phyloP scores from a whole-genome alignment of 768 basidiomycete genomes.

The Scleroderma citrinum region DNA sequence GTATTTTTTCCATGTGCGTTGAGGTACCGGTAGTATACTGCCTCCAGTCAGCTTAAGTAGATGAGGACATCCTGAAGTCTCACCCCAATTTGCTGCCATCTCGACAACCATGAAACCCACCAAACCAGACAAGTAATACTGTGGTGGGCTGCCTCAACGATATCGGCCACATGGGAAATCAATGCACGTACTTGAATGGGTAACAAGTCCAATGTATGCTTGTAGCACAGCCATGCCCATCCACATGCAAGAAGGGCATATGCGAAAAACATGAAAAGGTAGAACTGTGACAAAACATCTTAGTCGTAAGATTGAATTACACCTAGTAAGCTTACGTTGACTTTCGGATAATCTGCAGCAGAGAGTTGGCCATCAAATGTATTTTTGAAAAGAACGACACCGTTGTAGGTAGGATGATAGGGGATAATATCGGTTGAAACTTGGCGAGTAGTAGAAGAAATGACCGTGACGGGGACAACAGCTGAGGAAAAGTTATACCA shows the following conservation, averaged over 20 bases:
- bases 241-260: slow-evolving; percentile 61
- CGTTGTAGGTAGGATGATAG: slow-evolving; percentile 78
- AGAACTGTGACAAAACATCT: slow-evolving; percentile 53
- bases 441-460: slow-evolving; percentile 34
- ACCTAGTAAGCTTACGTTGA: slow-evolving; percentile 59
- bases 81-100: slow-evolving; percentile 90
- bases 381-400: slow-evolving; percentile 81
- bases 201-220: slow-evolving; percentile 74
- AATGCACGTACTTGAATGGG: slow-evolving; percentile 69
- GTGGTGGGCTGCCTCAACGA: slow-evolving; percentile 1
- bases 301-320: background rate
- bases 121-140: slow-evolving; percentile 91
- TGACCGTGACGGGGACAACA: slow-evolving; percentile 83
- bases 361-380: slow-evolving; percentile 83
- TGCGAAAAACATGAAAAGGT: slow-evolving; percentile 75
- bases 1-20: slow-evolving; percentile 80
- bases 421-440: slow-evolving; percentile 43
- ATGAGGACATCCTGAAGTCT: slow-evolving; percentile 13
- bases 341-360: slow-evolving; percentile 95
- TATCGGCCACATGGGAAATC: background rate
- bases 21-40: slow-evolving; percentile 91
- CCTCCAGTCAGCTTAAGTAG: background rate
- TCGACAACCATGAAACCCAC: slow-evolving; percentile 85
- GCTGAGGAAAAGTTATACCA: slow-evolving; percentile 38
- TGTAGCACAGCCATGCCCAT: slow-evolving; percentile 85